phyloP scores from a whole-genome alignment of 2,329 filamentous ascomycete species.

The Apiospora kogelbergensis region DNA sequence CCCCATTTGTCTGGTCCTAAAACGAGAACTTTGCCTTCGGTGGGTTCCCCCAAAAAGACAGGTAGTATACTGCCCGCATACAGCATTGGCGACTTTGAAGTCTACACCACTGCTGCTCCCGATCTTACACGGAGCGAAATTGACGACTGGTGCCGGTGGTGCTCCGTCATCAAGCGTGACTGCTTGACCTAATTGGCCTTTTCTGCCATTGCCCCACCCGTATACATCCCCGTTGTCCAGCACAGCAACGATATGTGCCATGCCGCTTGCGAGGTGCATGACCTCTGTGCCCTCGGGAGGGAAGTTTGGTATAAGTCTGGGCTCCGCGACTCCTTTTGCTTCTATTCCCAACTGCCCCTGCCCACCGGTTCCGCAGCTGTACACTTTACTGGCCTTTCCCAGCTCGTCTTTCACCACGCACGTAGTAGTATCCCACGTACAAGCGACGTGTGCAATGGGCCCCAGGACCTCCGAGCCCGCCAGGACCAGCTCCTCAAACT shows the following conservation, averaged over 20 bases:
- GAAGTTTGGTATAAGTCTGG: conserved; percentile 57
- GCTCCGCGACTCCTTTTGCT: conserved; percentile 12
- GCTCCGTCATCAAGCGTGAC: conserved; percentile 20
- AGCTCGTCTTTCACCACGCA: conserved; percentile 51
- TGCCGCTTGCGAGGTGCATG: conserved; percentile 66
- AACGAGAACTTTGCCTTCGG: conserved; percentile 60
- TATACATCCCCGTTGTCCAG: conserved; percentile 75
- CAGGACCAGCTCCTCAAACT: conserved; percentile 42
- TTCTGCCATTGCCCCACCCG: conserved; percentile 86
- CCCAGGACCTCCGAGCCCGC: conserved; percentile 26
- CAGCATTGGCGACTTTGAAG: conserved; percentile 66
- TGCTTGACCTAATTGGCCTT: conserved; percentile 75
- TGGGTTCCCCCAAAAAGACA: conserved; percentile 61
- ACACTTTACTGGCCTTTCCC: conserved; percentile 50
- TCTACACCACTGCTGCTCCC: conserved; percentile 54
- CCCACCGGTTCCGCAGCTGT: conserved; percentile 62
- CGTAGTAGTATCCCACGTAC: conserved; percentile 77
- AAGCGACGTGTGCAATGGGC: conserved; percentile 53
- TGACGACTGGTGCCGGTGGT: conserved; percentile 12
- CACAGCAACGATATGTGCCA: conserved; percentile 76
- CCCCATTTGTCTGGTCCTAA: conserved; percentile 77
- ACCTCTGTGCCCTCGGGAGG: conserved; percentile 61
- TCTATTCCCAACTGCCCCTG: conserved; percentile 69
- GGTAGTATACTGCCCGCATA: conserved; percentile 85
- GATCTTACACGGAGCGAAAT: conserved; percentile 13